phyloP scores from a whole-genome alignment of 129 eudicot genomes.

The Flaveria linearis region DNA sequence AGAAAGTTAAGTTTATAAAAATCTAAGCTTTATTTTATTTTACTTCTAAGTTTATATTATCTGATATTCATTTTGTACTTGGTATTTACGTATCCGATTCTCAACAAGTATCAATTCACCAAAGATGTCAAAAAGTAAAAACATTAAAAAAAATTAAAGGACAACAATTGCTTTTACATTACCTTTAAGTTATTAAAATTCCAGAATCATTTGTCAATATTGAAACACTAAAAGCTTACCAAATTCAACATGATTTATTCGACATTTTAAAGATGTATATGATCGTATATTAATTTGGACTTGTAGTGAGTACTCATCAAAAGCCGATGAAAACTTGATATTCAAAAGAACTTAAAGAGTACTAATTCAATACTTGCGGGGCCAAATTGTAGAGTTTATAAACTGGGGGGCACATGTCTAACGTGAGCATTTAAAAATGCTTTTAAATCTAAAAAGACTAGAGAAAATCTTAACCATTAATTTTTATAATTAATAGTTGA shows the following conservation, averaged over 20 bases:
- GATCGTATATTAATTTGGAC: no score
- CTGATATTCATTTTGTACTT: no score
- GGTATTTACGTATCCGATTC: no score
- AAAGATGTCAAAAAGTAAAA: neutral
- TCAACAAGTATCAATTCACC: neutral
- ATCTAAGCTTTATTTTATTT: no score
- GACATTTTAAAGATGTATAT: neutral
- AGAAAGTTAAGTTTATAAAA: no score
- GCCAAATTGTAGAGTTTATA: neutral
- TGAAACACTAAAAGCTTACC: neutral
- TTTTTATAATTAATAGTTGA: no score
- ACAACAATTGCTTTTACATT: neutral
- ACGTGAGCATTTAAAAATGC: no score
- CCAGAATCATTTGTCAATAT: neutral
- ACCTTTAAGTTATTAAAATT: neutral
- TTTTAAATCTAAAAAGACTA: no score
- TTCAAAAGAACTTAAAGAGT: neutral
- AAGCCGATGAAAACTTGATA: constrained; percentile 1
- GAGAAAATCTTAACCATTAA: no score
- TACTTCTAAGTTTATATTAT: no score
- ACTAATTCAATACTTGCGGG: constrained; percentile 11
- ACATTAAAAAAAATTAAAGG: neutral
- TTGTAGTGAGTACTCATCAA: neutral
- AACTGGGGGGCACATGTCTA: neutral
- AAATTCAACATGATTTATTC: neutral